phyloP scores from a whole-genome alignment of 2,329 filamentous ascomycete genomes.

The Colletotrichum tanaceti region DNA sequence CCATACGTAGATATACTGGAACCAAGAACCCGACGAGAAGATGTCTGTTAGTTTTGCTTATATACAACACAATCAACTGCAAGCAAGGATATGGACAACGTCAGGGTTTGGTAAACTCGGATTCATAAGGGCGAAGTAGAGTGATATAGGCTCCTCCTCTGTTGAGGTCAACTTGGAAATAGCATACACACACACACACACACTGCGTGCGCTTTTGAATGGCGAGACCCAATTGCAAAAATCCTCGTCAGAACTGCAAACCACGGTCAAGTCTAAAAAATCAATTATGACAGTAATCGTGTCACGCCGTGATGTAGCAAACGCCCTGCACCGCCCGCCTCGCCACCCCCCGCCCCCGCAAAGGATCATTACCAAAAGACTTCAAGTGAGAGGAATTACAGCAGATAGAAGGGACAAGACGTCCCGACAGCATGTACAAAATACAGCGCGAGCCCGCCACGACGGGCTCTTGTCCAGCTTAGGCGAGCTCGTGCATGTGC shows the following conservation, averaged over 20 bases:
- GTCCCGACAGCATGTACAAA: not conserved
- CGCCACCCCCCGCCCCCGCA: no score
- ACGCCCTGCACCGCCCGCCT: not conserved
- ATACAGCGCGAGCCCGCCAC: not conserved
- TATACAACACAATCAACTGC: no score
- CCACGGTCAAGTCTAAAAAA: not conserved
- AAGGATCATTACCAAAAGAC: not conserved
- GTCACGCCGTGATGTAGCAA: not conserved
- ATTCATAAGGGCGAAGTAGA: no score
- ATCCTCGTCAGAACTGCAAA: no score
- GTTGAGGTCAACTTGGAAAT: no score
- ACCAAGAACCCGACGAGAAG: no score
- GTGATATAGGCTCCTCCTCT: no score
- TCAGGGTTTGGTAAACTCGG: no score
- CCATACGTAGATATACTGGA: no score
- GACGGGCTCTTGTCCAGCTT: not conserved
- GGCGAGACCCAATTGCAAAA: not conserved
- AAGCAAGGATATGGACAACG: no score
- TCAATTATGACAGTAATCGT: not conserved
- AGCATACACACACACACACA: not conserved
- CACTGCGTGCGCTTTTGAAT: not conserved
- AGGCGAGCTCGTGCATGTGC: constrained; percentile 56
- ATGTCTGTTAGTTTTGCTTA: no score
- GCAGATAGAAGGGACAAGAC: not conserved
- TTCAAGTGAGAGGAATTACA: not conserved